Base-by-base conservation (phyloP, 768 basidiomycete species). In the Rhodosporidiobolus odoratus region DNA sequence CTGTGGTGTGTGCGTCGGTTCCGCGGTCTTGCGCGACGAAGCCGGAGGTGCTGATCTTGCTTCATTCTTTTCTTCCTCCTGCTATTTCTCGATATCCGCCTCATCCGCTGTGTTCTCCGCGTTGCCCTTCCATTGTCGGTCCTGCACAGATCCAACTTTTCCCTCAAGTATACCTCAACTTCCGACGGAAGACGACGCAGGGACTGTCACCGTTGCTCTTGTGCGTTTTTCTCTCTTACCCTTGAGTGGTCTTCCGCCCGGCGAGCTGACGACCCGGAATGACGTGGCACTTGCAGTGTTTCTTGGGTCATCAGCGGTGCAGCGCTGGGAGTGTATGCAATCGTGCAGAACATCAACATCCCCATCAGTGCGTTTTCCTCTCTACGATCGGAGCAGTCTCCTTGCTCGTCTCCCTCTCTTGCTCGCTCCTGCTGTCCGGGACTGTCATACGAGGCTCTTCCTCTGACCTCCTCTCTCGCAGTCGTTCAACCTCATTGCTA, bases 401-500 rank as follows among this genome's bases (percentile, higher is more conserved):
- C 38, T 35, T 30, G 25, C 6, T 23, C 27, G 27, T 15, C 19
- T 1, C 41, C n/a, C 27, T 16, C 5, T 3, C 32, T 17, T n/a
- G 34, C 37, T 3, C 30, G 25, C 41, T 27, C 8, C 58, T 27
- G 21, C 43, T n/a, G n/a, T n/a, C n/a, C n/a, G n/a, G n/a, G n/a
- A n/a, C n/a, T n/a, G n/a, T n/a, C n/a, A n/a, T n/a, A n/a, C n/a
- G n/a, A 1, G 25, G 27, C 30, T 9, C 25, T 32, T 57, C 35
- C n/a, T 23, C 35, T 25, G 7, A 2, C 17, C 10, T 25, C 17
- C 30, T 8, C 48, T 7, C 45, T 21, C 15, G 23, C 35, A 69
- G 68, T 68, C 57, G 58, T 73, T 2, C 72, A 73, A 47, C 72
- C 72, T 15, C 72, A 73, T 21, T 62, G 63, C 50, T 73, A 73